Base-by-base conservation (phyloP, 148 eudicot genomes). In the Bassia scoparia region DNA sequence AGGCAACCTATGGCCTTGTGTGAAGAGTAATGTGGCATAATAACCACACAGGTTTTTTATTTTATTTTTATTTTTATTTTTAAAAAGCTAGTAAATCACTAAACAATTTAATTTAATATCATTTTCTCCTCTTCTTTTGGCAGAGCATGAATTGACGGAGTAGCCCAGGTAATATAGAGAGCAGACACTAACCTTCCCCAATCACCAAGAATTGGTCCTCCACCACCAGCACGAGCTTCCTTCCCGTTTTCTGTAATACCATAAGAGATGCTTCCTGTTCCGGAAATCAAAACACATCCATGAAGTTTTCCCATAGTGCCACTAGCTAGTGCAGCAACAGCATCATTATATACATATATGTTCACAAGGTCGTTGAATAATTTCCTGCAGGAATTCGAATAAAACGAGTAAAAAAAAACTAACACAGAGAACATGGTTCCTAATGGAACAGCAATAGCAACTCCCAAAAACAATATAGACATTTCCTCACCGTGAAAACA, bases 231-330 rank as follows among this genome's bases (percentile, higher is more conserved):
- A 27, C 93, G 93, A 71, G 90, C 91, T 82, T 91, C 89, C 46
- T 70, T 83, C 67, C 93, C 91, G 71, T 89, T 89, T 78, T 90
- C 88, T 48, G 85, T 77, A 73, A 87, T 78, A 67, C 93, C 97
- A 86, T 87, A 91, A 83, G 97, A 80, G 79, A 91, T 89, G 82
- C 91, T 80, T 74, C 97, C 93, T 58, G 97, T 91, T 34, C 97
- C 97, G 52, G 93, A 86, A 56, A 91, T 91, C 65, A 91, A 78
- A 73, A 91, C 91, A 70, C 97, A 89, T 31, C 97, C 97, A 75
- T 91, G 89, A 77, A 89, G 97, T 79, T 86, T 89, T 79, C 97
- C 97, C 86, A 83, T 83, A 52, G 97, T 89, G 79, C 97, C 97
- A 77, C 97, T 91, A 63, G 91, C 97, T 76, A 91, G 84, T 75